phyloP scores from a whole-genome alignment of 2,329 filamentous ascomycete species.

The Trichoderma sp. region DNA sequence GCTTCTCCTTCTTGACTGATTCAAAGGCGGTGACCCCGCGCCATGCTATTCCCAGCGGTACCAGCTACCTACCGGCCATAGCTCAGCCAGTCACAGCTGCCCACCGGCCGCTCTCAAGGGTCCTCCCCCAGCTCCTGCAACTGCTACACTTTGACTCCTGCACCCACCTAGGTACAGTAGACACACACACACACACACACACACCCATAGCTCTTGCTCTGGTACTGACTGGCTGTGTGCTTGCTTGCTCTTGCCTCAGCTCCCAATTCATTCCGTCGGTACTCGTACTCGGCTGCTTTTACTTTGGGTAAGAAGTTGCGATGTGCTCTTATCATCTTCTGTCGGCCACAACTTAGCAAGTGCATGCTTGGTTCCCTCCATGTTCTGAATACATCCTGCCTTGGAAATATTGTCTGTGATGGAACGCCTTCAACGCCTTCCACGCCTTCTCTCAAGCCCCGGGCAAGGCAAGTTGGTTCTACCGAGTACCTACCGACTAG shows the following conservation, averaged over 20 bases:
- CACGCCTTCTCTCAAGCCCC: background rate
- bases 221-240: background rate
- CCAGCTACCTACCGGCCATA: background rate
- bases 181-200: background rate
- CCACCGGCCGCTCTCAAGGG: background rate
- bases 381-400: background rate
- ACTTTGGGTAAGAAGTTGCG: background rate
- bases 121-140: constrained; percentile 1
- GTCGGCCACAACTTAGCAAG: background rate
- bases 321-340: background rate
- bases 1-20: background rate
- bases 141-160: background rate
- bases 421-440: background rate
- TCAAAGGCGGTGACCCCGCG: constrained; percentile 14
- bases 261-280: background rate
- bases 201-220: constrained; percentile 6
- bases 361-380: background rate
- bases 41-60: background rate
- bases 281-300: too few relatives aligned
- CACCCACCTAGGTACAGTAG: background rate
- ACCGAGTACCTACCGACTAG: background rate
- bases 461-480: background rate
- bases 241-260: background rate
- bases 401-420: background rate
- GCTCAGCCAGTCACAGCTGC: background rate